Evolutionary conservation across 2,329 filamentous ascomycete species (phyloP).

Genomic region (Ascocoryne sarcoides): DNA sequence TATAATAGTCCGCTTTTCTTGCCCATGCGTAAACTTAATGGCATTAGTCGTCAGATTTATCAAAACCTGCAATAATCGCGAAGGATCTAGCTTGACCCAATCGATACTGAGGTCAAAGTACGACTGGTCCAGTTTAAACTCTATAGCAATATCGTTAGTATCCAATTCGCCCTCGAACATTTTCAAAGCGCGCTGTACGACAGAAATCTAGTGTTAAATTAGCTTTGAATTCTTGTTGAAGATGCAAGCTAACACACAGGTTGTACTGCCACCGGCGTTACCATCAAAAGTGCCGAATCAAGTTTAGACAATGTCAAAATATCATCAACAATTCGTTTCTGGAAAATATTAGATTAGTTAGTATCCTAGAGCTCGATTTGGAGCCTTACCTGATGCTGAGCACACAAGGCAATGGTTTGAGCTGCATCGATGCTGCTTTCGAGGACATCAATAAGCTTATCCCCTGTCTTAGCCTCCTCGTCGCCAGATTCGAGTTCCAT

Average conservation of each 20-base stretch:
- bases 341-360: slow-evolving; percentile 28
- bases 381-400: slow-evolving; percentile 44
- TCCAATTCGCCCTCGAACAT: slow-evolving; percentile 73
- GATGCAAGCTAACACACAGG: slow-evolving; percentile 41
- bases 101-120: slow-evolving; percentile 56
- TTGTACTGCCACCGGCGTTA: slow-evolving; percentile 62
- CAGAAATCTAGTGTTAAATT: slow-evolving; percentile 28
- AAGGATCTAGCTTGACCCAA: slow-evolving; percentile 69
- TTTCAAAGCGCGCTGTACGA: slow-evolving; percentile 61
- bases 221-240: background rate
- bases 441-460: slow-evolving; percentile 40
- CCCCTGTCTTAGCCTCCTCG: slow-evolving; percentile 2
- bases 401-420: slow-evolving; percentile 74
- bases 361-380: background rate
- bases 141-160: slow-evolving; percentile 62
- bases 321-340: slow-evolving; percentile 64
- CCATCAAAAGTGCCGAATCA: slow-evolving; percentile 60
- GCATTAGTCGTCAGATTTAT: slow-evolving; percentile 78
- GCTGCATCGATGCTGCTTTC: slow-evolving; percentile 61
- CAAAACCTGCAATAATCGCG: slow-evolving; percentile 67
- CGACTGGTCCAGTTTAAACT: slow-evolving; percentile 59
- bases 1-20: slow-evolving; percentile 44
- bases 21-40: slow-evolving; percentile 69
- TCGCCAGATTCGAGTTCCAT: slow-evolving; percentile 14
- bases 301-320: slow-evolving; percentile 60